Conservation (phyloP, 2,329 filamentous ascomycete species). For the Periconia macrospinosa region DNA sequence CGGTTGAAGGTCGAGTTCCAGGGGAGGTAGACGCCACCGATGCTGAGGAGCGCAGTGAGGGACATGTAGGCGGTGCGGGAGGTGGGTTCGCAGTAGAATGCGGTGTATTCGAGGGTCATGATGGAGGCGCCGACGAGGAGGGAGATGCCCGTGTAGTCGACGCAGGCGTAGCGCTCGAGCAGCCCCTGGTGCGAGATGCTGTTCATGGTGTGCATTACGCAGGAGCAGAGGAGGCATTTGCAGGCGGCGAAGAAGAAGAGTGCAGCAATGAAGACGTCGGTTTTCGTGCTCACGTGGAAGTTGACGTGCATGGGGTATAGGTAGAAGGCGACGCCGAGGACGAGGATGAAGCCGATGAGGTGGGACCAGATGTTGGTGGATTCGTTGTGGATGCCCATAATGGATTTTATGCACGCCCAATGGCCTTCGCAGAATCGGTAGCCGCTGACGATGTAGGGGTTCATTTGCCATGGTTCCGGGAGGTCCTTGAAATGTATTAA, state of each 20-base stretch:
- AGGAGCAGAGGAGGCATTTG: conserved; percentile 93
- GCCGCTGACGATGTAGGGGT: conserved; percentile 86
- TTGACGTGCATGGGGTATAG: conserved; percentile 89
- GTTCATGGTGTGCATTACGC: conserved; percentile 99
- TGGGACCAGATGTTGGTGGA: conserved; percentile 98
- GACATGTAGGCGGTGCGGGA: conserved; percentile 86
- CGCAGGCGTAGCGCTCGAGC: conserved; percentile 93
- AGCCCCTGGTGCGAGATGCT: conserved; percentile 87
- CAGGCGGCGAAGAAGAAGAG: conserved; percentile 95
- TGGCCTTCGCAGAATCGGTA: conserved; percentile 95
- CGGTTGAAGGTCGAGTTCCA: conserved; percentile 97
- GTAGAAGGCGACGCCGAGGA: conserved; percentile 88
- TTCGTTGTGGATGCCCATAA: conserved; percentile 87
- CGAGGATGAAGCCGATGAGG: conserved; percentile 81
- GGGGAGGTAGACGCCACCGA: conserved; percentile 86
- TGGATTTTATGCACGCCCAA: conserved; percentile 81
- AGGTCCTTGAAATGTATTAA: conserved; percentile 88
- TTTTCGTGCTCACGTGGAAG: conserved; percentile 82
- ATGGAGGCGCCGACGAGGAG: conserved; percentile 93
- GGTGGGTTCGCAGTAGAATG: conserved; percentile 94
- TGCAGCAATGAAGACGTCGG: conserved; percentile 87
- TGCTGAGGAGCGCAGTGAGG: conserved; percentile 76
- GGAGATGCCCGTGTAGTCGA: conserved; percentile 97
- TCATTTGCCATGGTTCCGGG: conserved; percentile 89
- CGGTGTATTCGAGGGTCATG: conserved; percentile 97